A percentile compares a stretch with the other conserved stretches of the same genome.
phyloP scores from a whole-genome alignment of 495 filamentous ascomycete species.

The Talaromyces proteolyticus region DNA sequence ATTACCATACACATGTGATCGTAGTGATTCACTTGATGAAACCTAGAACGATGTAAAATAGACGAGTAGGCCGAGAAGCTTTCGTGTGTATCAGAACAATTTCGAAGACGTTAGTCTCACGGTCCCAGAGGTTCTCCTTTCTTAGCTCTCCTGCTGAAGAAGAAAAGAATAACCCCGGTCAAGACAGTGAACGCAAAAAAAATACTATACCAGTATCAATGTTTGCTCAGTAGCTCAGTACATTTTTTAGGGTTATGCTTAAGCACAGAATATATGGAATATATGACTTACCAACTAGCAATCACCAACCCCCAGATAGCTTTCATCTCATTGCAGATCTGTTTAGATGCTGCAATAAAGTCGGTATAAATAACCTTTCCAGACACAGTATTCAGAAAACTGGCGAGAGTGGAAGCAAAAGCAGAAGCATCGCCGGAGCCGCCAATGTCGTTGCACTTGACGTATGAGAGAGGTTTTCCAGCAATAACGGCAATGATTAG shows the following conservation, averaged over 20 bases:
- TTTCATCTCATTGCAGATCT: constrained; percentile 81
- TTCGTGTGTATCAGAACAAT: background rate
- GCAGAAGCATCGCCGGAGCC: constrained; percentile 26
- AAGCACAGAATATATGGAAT: too few species aligned
- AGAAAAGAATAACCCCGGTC: constrained; percentile 14
- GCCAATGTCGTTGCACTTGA: constrained; percentile 61
- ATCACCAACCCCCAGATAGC: constrained; percentile 85
- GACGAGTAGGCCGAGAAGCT: too few species aligned
- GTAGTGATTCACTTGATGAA: too few species aligned
- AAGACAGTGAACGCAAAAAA: constrained; percentile 63
- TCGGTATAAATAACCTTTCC: constrained; percentile 46
- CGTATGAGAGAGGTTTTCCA: constrained; percentile 73
- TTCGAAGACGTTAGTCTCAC: too few species aligned
- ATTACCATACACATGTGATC: too few species aligned
- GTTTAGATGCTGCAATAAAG: constrained; percentile 60
- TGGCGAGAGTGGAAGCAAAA: constrained; percentile 36
- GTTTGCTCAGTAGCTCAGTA: too few species aligned
- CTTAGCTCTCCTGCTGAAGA: constrained; percentile 15
- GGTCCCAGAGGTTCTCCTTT: too few species aligned
- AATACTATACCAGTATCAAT: too few species aligned
- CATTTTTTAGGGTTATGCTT: too few species aligned
- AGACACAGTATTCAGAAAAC: constrained; percentile 29
- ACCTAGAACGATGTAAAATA: too few species aligned
- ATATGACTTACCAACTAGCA: constrained; percentile 58
- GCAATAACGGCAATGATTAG: constrained; percentile 68